Base-by-base conservation (phyloP, 73 alveolate genomes). In the Tetrahymena thermophila region DNA sequence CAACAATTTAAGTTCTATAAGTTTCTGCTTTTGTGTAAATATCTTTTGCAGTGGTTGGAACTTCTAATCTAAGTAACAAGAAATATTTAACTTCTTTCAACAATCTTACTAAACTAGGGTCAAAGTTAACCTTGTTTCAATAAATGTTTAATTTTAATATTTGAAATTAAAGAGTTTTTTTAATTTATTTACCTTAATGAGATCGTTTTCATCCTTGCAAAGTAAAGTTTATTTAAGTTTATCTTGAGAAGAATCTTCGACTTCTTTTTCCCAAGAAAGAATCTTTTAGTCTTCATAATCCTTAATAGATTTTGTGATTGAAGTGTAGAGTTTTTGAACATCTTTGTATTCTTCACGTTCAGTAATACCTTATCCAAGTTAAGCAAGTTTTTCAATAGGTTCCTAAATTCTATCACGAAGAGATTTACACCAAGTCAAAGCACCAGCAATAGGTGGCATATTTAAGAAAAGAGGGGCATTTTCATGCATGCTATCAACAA, bases 371-470 rank as follows among this genome's bases (percentile, higher is more conserved):
- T 98, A 98, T 37, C 99, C 98, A 35, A 98, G 98, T 85, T 96
- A 84, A 56, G 99, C 97, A 94, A 99, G 99, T 96, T 98, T 98
- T 96, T 99, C 99, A 98, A 99, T 97, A 16, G 99, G 99, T 95
- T 99, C 99, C 85, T 98, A 97, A 97, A 99, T 99, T 96, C 99
- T 97, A 94, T 99, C 99, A 93, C 97, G 96, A 94, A 99, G 98
- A 85, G 99, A 99, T 34, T 99, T 98, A 31, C 99, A 99, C 99
- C 99, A 99, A 97, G 98, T 98, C 93, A 99, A 97, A 95, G 99
- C 99, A 35, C 99, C 99, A 21, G 99, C 99, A 19, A 99, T 99
- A 14, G 99, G 99, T 35, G 99, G 99, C 99, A 99, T 96, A 96
- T 99, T 99, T 97, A 98, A 98, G 94, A 98, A 98, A 93, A 99